phyloP scores from a whole-genome alignment of 139 green algal species.

The Eudorina sp. region DNA sequence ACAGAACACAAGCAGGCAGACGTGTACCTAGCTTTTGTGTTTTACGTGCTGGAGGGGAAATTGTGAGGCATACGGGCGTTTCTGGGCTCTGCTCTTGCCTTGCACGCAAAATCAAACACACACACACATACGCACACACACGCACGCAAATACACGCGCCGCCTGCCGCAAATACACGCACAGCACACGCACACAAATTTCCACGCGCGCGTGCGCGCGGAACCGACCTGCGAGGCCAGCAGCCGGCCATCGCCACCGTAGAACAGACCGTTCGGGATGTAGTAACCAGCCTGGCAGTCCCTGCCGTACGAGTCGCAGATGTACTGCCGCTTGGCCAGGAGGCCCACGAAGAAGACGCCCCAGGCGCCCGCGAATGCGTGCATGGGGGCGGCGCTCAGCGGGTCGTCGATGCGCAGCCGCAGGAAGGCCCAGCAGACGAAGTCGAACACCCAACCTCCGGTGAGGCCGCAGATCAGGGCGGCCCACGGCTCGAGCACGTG shows the following conservation, averaged over 20 bases:
- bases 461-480: slow-evolving; percentile 83
- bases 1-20: too few species aligned
- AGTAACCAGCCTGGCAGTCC: slow-evolving; percentile 34
- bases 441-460: slow-evolving; percentile 63
- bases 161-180: too few species aligned
- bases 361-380: slow-evolving; percentile 81
- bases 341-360: slow-evolving; percentile 70
- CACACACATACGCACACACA: too few species aligned
- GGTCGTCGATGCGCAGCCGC: slow-evolving; percentile 79
- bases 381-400: slow-evolving; percentile 79
- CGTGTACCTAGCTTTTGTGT: too few species aligned
- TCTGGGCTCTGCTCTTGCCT: too few species aligned
- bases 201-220: too few species aligned
- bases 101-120: too few species aligned
- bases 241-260: slow-evolving; percentile 71
- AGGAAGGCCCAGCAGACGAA: slow-evolving; percentile 53
- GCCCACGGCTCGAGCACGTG: slow-evolving; percentile 87
- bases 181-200: too few species aligned
- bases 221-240: slow-evolving; percentile 66
- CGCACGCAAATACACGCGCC: too few species aligned
- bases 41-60: too few species aligned
- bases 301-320: slow-evolving; percentile 64
- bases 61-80: too few species aligned
- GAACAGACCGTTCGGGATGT: slow-evolving; percentile 64
- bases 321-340: slow-evolving; percentile 75